Base-by-base conservation (phyloP, 495 filamentous ascomycete genomes). In the Tuber microsphaerosporum region DNA sequence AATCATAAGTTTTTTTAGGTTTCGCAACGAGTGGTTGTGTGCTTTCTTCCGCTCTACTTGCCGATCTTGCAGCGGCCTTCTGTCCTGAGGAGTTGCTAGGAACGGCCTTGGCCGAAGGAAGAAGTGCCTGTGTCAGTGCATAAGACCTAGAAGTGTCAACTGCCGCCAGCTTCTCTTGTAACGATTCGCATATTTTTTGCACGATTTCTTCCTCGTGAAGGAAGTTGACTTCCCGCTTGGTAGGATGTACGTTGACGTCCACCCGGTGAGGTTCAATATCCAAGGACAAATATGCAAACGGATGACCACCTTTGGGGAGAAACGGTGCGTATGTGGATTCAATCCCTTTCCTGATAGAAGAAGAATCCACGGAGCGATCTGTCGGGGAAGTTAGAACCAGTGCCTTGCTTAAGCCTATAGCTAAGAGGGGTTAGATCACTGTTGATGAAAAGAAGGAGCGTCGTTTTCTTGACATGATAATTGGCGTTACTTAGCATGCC, bases 171-270 rank as follows among this genome's bases (percentile, higher is more conserved):
- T 92, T 92, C 19, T 89, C 86, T 69, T 92, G 89, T 71, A 98
- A 91, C 71, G 92, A 90, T 75, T 90, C 88, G 84, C 93, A 97
- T 43, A 99, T 90, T 70, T 87, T 89, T 80, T 97, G 93, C 75
- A 97, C 91, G 73, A 98, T 97, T 79, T 98, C 95, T 79, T 98
- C 96, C 82, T 99, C 96, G 77, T 98, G 97, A 6, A 99, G 87
- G 82, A 99, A 98, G 82, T 98, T 97, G 43, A 99, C 96, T 83
- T 99, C 96, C 71, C 94, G 88, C 83, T 99, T 99, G 3, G 96
- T 98, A 7, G 96, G 96, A 83, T 99, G 96, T 0, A 99, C 90
- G 81, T 99, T 99, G 81, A 99, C 96, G 84, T 99, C 96, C 4
- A 99, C 93, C 20, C 94, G 89, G 56, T 92, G 89, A 14, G 96